Percentiles rank a stretch among this genome's conserved stretches.
Conservation (phyloP, 2,329 filamentous ascomycete genomes). For the Metarhizium guizhouense region DNA sequence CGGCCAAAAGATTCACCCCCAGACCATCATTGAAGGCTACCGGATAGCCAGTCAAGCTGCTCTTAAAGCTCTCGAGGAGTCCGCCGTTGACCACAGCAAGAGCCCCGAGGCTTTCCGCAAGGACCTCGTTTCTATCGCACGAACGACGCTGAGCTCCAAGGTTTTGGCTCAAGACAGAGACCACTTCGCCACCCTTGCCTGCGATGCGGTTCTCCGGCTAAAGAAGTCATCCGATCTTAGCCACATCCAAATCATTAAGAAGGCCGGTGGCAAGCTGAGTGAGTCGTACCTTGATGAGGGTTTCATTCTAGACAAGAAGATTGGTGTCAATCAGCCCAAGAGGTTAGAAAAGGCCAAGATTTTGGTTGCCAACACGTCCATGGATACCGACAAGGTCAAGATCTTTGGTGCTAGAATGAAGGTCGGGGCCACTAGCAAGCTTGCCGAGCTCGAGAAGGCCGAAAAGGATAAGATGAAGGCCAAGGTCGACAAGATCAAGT, state of each 20-base stretch:
- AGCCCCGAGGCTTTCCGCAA: conserved; percentile 77
- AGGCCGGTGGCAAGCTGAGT: conserved; percentile 92
- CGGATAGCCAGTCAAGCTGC: conserved; percentile 91
- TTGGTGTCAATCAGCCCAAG: conserved; percentile 97
- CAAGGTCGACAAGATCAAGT: conserved; percentile 98
- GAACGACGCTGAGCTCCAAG: conserved; percentile 95
- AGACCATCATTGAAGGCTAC: conserved; percentile 99
- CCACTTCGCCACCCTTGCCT: conserved; percentile 83
- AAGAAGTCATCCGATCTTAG: conserved; percentile 88
- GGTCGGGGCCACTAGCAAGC: conserved; percentile 90
- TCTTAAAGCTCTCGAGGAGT: conserved; percentile 71
- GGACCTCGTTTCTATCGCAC: conserved; percentile 82
- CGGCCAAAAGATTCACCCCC: conserved; percentile 96
- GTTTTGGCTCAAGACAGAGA: conserved; percentile 89
- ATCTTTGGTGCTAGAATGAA: conserved; percentile 97
- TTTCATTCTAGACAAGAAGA: conserved; percentile 98
- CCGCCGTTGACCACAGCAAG: conserved; percentile 83
- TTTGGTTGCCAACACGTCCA: conserved; percentile 91
- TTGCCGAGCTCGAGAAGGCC: conserved; percentile 96
- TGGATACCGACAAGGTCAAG: conserved; percentile 99
- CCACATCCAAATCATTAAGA: conserved; percentile 99
- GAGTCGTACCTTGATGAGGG: conserved; percentile 97
- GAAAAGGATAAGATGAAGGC: conserved; percentile 99
- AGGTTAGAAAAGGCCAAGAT: conserved; percentile 97
- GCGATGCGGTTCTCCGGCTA: conserved; percentile 83